Conservation (phyloP, 1,284 basidiomycete genomes). For the Puccinia brachypodii region DNA sequence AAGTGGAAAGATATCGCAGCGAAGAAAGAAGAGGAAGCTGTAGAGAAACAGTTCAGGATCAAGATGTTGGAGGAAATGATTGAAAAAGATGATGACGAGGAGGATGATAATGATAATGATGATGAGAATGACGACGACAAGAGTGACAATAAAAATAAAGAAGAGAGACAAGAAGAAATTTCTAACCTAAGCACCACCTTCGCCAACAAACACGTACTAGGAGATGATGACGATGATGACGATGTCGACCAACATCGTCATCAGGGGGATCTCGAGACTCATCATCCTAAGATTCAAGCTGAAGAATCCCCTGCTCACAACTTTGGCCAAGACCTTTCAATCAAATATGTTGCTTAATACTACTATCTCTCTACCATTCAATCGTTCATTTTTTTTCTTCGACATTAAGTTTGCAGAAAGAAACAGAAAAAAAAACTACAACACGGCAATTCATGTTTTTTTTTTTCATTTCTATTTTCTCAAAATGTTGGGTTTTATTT, state of each 20-base stretch:
- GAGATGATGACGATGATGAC: not conserved
- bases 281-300: not conserved
- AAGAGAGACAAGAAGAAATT: not conserved
- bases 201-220: not conserved
- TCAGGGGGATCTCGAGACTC: not conserved
- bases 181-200: not conserved
- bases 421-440: too few relatives aligned
- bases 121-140: constrained; percentile 2
- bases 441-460: not conserved
- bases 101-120: constrained; percentile 1
- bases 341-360: not conserved
- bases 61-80: constrained; percentile 30
- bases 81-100: constrained; percentile 35
- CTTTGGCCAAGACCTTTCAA: constrained; percentile 2
- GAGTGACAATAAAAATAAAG: not conserved
- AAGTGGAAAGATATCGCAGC: constrained; percentile 35
- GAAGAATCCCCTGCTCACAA: not conserved
- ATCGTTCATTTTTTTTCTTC: not conserved
- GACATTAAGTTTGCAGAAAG: not conserved
- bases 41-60: constrained; percentile 15
- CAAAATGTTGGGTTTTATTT: too few relatives aligned
- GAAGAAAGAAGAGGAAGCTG: constrained; percentile 28
- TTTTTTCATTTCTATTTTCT: too few relatives aligned
- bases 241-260: too few relatives aligned
- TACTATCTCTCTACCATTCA: not conserved